Evolutionary conservation across 805 yeast species (phyloP), one percentile per base, ranked within the genome.

Genomic region (Myxozyma sirexii): DNA sequence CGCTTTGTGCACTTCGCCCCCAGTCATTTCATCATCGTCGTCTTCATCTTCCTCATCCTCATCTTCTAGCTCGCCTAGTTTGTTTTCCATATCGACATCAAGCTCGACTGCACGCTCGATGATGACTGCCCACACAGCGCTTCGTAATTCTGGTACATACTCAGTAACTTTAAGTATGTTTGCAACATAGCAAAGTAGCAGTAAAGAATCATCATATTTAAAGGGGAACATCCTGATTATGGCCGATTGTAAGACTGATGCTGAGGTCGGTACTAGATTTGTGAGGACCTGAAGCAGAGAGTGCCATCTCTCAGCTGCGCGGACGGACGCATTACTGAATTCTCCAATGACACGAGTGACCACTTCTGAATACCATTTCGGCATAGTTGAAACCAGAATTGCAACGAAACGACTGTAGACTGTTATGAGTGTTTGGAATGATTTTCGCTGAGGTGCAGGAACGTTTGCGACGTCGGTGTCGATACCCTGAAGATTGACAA

Each of bases 21-120:
- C 31, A 2, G n/a, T n/a, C n/a, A n/a, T n/a, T n/a, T 68, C 75
- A 4, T 71, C 74, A 10, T 71, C 77, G 0, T 69, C 75, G 1
- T 74, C 79, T 7, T 76, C 83, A 10, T 70, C 75, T 8, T 80
- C 84, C 6, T 82, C 85, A 27, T 81, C 86, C 46, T 85, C 87
- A 65, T 88, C 94, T 70, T 88, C 96, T 57, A 87, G 75, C 65
- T 89, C 96, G 68, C 91, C 97, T 59, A 90, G 75, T 67, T 88
- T 94, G 70, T 89, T 90, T 69, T 90, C 97, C 58, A 92, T 78
- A 72, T 91, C 98, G 4, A 92, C 97, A 74, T 93, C 99, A 48
- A 94, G 78, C 65, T 89, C 88, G 60, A 94, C 90, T 57, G 88
- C 81, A 62, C 85, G 82, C 72, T 93, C 97, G 41, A 91, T 77